A percentile compares a stretch with the other conserved stretches of the same genome.
Evolutionary conservation across 129 eudicot genomes (phyloP).

Genomic region (Oenanthe sinensis): DNA sequence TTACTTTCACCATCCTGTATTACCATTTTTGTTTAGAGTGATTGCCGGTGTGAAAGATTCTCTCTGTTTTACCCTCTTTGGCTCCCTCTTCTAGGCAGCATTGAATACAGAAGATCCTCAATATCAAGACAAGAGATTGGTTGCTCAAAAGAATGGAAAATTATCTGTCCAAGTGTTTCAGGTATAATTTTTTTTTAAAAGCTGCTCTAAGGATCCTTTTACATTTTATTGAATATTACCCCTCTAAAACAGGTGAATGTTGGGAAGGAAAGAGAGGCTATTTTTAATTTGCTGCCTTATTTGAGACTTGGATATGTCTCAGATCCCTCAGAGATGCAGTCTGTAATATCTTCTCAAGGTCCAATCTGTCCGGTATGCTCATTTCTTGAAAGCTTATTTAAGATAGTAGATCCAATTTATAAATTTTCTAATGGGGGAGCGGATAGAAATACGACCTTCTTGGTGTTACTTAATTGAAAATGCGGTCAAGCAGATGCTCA

Average conservation of each 20-base stretch:
- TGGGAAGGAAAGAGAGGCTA: constrained; percentile 86
- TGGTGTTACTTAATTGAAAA: background rate
- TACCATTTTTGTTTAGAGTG: constrained; percentile 4
- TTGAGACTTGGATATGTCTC: constrained; percentile 91
- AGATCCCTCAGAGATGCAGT: constrained; percentile 89
- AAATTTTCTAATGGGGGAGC: background rate
- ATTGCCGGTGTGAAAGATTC: background rate
- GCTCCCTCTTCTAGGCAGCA: constrained; percentile 53
- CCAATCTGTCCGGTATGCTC: constrained; percentile 86
- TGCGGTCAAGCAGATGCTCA: background rate
- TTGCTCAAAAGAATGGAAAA: constrained; percentile 92
- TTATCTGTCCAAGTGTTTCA: constrained; percentile 65
- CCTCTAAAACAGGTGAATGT: constrained; percentile 49
- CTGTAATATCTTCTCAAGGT: constrained; percentile 87
- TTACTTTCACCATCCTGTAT: constrained; percentile 4
- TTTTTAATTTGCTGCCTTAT: constrained; percentile 88
- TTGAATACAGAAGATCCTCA: constrained; percentile 95
- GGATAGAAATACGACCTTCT: background rate
- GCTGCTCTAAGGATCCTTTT: background rate
- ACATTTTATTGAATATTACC: constrained; percentile 9
- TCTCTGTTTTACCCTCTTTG: constrained; percentile 1
- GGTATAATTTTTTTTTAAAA: constrained; percentile 21
- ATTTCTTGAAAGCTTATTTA: constrained; percentile 10
- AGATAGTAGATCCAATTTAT: background rate
- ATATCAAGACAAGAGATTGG: constrained; percentile 93